Conservation (phyloP, 2,329 filamentous ascomycete genomes). For the Trichoderma sp. region DNA sequence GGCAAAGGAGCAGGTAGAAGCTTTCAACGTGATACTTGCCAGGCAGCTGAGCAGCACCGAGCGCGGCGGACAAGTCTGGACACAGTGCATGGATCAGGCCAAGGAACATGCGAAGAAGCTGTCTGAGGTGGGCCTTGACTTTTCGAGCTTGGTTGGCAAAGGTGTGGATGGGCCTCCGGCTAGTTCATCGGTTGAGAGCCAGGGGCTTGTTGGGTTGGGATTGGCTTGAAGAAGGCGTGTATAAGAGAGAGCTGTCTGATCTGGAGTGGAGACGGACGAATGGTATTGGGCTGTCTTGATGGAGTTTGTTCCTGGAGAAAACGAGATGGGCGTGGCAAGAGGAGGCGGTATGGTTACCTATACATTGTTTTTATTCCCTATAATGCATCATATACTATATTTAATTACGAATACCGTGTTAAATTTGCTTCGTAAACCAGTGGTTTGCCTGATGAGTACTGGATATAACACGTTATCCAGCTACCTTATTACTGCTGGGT, state of each 20-base stretch:
- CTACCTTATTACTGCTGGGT: too few species aligned
- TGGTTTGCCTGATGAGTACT: too few species aligned
- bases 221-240: conserved; percentile 31
- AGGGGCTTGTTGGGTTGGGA: conserved; percentile 39
- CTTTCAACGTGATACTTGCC: conserved; percentile 81
- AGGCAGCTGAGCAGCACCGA: conserved; percentile 88
- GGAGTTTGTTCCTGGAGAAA: background rate
- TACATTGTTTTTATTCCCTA: background rate
- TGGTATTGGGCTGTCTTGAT: background rate
- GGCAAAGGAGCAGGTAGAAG: conserved; percentile 94
- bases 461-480: too few species aligned
- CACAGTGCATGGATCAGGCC: conserved; percentile 79
- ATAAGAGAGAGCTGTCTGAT: background rate
- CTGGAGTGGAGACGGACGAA: background rate
- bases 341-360: background rate
- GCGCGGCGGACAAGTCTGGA: conserved; percentile 74
- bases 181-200: conserved; percentile 29
- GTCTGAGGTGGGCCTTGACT: conserved; percentile 86
- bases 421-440: background rate
- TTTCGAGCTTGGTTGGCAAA: conserved; percentile 76
- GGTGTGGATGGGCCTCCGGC: conserved; percentile 45
- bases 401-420: background rate
- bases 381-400: background rate
- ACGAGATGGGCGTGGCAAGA: background rate
- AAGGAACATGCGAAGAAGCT: conserved; percentile 80